Evolutionary conservation across 2,329 filamentous ascomycete species (phyloP).

Genomic region (Aspergillus sp.): DNA sequence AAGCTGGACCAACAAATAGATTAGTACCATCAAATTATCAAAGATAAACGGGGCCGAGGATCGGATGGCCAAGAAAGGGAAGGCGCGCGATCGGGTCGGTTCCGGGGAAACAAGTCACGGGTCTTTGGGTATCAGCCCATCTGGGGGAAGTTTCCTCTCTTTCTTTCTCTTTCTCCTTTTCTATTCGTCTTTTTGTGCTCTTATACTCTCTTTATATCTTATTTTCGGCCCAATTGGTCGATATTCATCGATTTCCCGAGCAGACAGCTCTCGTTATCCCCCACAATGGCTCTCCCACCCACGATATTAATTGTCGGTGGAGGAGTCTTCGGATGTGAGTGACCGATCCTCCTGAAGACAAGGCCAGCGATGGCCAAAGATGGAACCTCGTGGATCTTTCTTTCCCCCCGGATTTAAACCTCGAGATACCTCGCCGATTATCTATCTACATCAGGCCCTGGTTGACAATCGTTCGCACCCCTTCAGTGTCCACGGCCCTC

Average conservation of each 20-base stretch:
- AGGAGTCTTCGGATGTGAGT: constrained; percentile 46
- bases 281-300: constrained; percentile 31
- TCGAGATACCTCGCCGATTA: not conserved
- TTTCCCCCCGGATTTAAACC: not conserved
- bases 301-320: constrained; percentile 44
- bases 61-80: constrained; percentile 5
- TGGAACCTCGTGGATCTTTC: not conserved
- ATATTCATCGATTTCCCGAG: not conserved
- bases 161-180: not conserved
- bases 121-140: not conserved
- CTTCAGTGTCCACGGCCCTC: constrained; percentile 62
- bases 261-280: not conserved
- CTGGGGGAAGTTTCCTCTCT: not conserved
- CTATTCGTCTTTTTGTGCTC: not conserved
- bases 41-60: not conserved
- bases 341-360: not conserved
- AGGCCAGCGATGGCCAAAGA: not conserved
- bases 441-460: not conserved
- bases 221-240: not conserved
- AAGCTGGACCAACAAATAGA: too few species aligned
- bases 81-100: not conserved
- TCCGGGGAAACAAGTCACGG: not conserved
- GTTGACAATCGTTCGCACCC: not conserved
- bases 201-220: not conserved
- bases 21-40: not conserved